Evolutionary conservation across 495 filamentous ascomycete species (phyloP), one percentile per base, ranked within the genome.

Genomic region (Xylaria cubensis): DNA sequence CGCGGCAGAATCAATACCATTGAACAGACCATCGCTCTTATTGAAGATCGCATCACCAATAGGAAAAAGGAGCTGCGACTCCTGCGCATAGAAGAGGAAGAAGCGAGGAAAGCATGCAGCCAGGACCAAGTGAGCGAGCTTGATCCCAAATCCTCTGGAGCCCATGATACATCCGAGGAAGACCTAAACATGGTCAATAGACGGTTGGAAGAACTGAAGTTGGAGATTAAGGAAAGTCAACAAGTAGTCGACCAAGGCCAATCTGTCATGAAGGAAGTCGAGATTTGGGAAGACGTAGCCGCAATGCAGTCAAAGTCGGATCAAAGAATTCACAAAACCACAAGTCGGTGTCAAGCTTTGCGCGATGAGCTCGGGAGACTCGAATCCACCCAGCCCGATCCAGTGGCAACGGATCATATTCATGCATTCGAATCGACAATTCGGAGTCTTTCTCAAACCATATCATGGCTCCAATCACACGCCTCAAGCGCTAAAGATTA

Each of bases 151-250:
- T 9, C 32, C 32, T 19, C 46, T 8, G 6, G 3, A 62, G 10
- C 17, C 26, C 17, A 24, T 51, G 24, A 63, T 3, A 13, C 5
- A 70, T 64, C n/a, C 1, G 58, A 55, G 9, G 32, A 64, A 64
- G 44, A 70, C 7, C 32, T 42, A 7, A 32, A 26, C 0, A 13
- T 1, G 6, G 24, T 58, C 13, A 42, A 17, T n/a, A 3, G 26
- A 70, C 48, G 46, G 32, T 39, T 69, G 41, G 56, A 71, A 26
- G 56, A 29, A 24, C 26, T 63, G n/a, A 70, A 70, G 34, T n/a
- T 21, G 15, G 53, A 70, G 67, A 58, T 48, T 24, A 29, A 55
- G 21, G 10, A 63, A 66, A 26, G 48, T 29, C 32, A 48, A 59
- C 53, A 34, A 59, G 29, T 50, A 71, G 39, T 67, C 42, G 21